Base-by-base conservation (phyloP, 768 basidiomycete genomes). In the Mycena sanguinolenta region DNA sequence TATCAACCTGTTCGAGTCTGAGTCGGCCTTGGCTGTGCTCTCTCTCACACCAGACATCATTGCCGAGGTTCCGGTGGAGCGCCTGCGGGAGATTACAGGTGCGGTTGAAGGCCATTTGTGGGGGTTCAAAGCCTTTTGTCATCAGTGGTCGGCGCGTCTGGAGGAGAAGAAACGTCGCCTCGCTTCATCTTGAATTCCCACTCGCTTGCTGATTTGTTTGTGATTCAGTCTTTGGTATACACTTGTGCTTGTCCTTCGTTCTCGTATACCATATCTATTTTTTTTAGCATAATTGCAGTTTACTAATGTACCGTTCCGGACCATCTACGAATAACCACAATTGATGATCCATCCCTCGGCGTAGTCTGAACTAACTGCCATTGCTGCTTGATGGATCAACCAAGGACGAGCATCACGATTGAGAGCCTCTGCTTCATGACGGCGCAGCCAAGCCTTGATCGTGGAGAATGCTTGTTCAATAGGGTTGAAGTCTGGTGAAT, bases 381-480 rank as follows among this genome's bases (percentile, higher is more conserved):
- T 54, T 3, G 46, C 19, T n/a, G 74, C 76, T 53, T 78, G 75
- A 44, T 73, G 62, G 61, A 78, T 73, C 8, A 77, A 46, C 73
- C 74, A 77, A 9, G 74, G 75, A 25, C 74, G 71, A 13, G 67
- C 59, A n/a, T 74, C 70, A 3, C 59, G 55, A 7, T 27, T 12
- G 16, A 57, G 54, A 12, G 68, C 63, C 36, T 70, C 39, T 28
- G 58, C 46, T 32, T 75, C 75, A 63, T 81, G 77, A 12, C 52
- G 63, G 28, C 78, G 74, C 25, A 81, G 76, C 74, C 76, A 80
- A 21, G 77, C 53, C 66, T 83, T 83, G 71, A 82, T 79, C 6
- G 67, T 59, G 27, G 74, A 74, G 62, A 82, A 83, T 14, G 74
- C 71, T 70, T 81, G 77, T 63, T 83, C 81, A 67, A 83, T 83